Conservation (phyloP, 257 asterid species). For the Solanum appendiculatum region DNA sequence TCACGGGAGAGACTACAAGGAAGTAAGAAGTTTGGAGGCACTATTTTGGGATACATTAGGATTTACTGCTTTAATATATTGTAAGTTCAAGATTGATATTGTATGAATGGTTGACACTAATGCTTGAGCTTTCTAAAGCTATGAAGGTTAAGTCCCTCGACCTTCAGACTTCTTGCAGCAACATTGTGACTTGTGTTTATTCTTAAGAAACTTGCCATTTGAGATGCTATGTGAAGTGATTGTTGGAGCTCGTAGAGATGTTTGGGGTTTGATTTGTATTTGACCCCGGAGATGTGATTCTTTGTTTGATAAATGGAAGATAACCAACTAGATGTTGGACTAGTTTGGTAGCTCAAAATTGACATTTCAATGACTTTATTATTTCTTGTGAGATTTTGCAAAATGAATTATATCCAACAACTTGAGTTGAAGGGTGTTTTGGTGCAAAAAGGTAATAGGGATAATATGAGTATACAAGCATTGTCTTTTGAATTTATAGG, state of each 20-base stretch:
- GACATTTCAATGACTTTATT: neutral
- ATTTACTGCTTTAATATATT: too few species aligned
- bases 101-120: neutral
- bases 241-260: neutral
- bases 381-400: neutral
- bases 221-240: neutral
- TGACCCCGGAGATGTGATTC: neutral
- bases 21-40: neutral
- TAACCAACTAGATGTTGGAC: neutral
- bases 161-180: neutral
- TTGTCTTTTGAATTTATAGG: neutral
- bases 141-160: neutral
- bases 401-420: neutral
- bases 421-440: neutral
- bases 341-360: neutral
- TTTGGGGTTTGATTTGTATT: neutral
- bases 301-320: neutral
- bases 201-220: neutral
- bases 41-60: neutral
- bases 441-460: neutral
- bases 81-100: neutral
- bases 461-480: neutral
- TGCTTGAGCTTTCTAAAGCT: neutral
- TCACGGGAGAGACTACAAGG: neutral
- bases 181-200: neutral